Percentiles rank a stretch among this genome's conserved stretches.
These are phyloP conservation scores for Starmera caribaea DNA, from an alignment of 805 yeast genomes.

Conservation along the genomic window DNA sequence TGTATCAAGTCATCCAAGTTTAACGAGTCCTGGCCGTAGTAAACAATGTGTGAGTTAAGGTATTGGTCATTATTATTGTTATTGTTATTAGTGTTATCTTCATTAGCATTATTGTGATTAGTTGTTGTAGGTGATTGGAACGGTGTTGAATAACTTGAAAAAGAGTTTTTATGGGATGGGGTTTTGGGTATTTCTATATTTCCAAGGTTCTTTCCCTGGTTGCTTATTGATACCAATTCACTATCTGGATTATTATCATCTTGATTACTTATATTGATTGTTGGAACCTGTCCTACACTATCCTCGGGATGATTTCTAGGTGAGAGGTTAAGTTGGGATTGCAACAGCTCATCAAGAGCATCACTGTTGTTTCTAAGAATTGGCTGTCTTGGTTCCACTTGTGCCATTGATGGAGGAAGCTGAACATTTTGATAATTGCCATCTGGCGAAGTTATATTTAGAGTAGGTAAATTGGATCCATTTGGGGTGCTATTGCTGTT, in stretches of 20 bases:
- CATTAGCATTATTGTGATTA: constrained; percentile 13
- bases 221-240: no score
- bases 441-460: constrained; percentile 19
- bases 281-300: constrained; percentile 1
- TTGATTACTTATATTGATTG: not conserved
- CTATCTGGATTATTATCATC: not conserved
- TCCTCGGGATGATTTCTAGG: constrained; percentile 1
- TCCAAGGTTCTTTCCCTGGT: not conserved
- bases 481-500: constrained; percentile 4
- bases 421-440: constrained; percentile 19
- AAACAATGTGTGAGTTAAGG: no score
- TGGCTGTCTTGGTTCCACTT: constrained; percentile 64
- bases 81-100: no score
- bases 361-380: constrained; percentile 45
- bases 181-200: constrained; percentile 19
- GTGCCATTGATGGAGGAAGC: constrained; percentile 62
- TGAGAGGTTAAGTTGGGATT: constrained; percentile 1
- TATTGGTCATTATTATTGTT: no score
- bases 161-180: constrained; percentile 15
- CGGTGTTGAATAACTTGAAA: constrained; percentile 15
- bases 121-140: constrained; percentile 17
- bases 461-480: constrained; percentile 8
- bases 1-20: constrained; percentile 88
- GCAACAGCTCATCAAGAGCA: constrained; percentile 8
- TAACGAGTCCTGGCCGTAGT: constrained; percentile 6